Evolutionary conservation across 2,329 filamentous ascomycete species (phyloP), one percentile per base, ranked within the genome.

Genomic region (Pseudocercospora pini-densiflorae): DNA sequence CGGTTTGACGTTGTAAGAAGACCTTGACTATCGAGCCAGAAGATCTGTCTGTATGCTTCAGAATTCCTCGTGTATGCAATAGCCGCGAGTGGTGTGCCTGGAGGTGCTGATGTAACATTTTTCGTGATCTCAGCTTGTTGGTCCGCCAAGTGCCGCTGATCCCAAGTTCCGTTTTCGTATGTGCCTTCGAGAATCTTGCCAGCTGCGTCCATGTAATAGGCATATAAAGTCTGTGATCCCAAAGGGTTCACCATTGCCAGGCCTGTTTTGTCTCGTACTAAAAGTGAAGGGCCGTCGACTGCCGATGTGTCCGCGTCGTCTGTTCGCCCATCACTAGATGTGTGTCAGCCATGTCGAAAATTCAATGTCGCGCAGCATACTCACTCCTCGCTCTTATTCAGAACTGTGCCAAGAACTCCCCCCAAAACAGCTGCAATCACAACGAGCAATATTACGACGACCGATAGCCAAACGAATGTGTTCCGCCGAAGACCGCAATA

Each of bases 121-220:
- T 27, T 27, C 9, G 29, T 58, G 29, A 58, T 58, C n/a, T 58
- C 54, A 9, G 54, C 29, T 10, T 66, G n/a, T n/a, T 68, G 40
- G 23, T 63, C 16, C 54, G 47, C 29, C 58, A 33, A 19, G 19
- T 58, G 36, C 21, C 54, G 12, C 45, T 62, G 58, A 29, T 64
- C 59, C 68, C 68, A 70, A 3, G 53, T 59, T 14, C 49, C 67
- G 36, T 67, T 61, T 5, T 19, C 16, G 47, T 67, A 71, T 16
- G 61, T 29, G 33, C 62, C 62, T 54, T 71, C 67, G 1, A 71
- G 47, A 14, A 71, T 67, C 19, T 29, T 54, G n/a, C 69, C 67
- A 14, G 53, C 29, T 3, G 49, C 40, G 49, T 69, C 63, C 45
- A 68, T 61, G 54, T 68, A 71, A 59, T 69, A 71, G 21, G 61